phyloP scores from a whole-genome alignment of 2,329 filamentous ascomycete species.

The Epichloe baconii region DNA sequence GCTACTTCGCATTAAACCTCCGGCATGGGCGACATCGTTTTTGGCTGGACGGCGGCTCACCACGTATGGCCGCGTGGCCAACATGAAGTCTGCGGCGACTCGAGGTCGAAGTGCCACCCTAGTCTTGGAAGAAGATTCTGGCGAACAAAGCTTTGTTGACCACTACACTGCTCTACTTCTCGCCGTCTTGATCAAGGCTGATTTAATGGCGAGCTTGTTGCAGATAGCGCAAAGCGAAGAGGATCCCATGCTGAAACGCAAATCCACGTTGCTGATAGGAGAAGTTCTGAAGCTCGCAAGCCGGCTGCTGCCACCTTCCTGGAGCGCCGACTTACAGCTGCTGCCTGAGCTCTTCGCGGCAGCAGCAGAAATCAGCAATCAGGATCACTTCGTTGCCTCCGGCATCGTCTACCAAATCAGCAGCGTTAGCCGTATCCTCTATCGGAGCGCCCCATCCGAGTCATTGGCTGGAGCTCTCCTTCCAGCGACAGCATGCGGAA shows the following conservation, averaged over 20 bases:
- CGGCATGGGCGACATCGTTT: slow-evolving; percentile 86
- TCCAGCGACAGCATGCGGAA: slow-evolving; percentile 33
- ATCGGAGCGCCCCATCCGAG: slow-evolving; percentile 53
- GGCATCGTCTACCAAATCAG: slow-evolving; percentile 96
- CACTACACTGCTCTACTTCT: slow-evolving; percentile 88
- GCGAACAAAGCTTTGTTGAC: slow-evolving; percentile 75
- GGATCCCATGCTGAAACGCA: slow-evolving; percentile 62
- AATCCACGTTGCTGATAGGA: slow-evolving; percentile 80
- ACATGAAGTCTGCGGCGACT: slow-evolving; percentile 51
- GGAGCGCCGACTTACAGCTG: slow-evolving; percentile 76
- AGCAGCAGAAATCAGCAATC: slow-evolving; percentile 57
- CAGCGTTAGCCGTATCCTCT: slow-evolving; percentile 86
- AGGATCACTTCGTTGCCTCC: slow-evolving; percentile 67
- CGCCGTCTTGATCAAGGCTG: slow-evolving; percentile 72
- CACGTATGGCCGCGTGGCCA: slow-evolving; percentile 89
- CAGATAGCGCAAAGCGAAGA: slow-evolving; percentile 56
- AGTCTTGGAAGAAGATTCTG: slow-evolving; percentile 51
- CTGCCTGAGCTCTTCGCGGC: slow-evolving; percentile 74
- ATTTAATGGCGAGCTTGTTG: slow-evolving; percentile 49
- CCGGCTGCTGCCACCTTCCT: slow-evolving; percentile 65
- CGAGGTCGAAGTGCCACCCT: slow-evolving; percentile 36
- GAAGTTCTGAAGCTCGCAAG: slow-evolving; percentile 85
- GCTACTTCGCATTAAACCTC: slow-evolving; percentile 76
- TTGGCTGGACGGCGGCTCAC: slow-evolving; percentile 84
- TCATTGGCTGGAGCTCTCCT: slow-evolving; percentile 24